Evolutionary conservation across 2,329 filamentous ascomycete species (phyloP).

Genomic region (Claviceps citrina): DNA sequence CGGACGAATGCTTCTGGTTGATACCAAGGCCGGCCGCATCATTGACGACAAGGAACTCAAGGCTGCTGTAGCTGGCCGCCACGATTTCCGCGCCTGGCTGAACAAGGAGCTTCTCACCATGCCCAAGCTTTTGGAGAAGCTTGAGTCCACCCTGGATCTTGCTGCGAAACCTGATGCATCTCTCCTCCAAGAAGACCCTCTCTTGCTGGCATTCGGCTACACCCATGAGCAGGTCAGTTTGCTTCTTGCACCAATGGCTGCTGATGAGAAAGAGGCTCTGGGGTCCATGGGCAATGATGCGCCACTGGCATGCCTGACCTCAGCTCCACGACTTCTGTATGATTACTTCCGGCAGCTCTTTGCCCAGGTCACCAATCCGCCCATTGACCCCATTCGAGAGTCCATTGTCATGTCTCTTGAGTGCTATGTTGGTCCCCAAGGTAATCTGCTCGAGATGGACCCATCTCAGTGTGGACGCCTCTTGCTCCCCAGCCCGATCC

Average conservation of each 20-base stretch:
- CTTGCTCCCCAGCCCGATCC: conserved; percentile 71
- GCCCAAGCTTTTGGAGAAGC: conserved; percentile 53
- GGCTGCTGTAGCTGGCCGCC: conserved; percentile 66
- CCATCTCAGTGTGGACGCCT: conserved; percentile 74
- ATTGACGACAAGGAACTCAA: conserved; percentile 92
- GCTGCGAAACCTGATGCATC: conserved; percentile 49
- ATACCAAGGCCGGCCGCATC: conserved; percentile 76
- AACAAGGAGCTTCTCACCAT: conserved; percentile 73
- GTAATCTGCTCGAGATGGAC: conserved; percentile 89
- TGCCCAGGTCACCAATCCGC: conserved; percentile 93
- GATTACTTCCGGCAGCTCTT: conserved; percentile 98
- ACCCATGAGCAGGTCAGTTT: conserved; percentile 90
- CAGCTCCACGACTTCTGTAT: conserved; percentile 74
- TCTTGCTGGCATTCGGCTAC: conserved; percentile 79
- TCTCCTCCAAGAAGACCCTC: conserved; percentile 67
- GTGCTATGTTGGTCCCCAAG: conserved; percentile 90
- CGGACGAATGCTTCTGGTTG: conserved; percentile 89
- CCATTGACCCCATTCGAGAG: conserved; percentile 92
- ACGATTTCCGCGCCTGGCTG: conserved; percentile 80
- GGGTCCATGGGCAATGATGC: conserved; percentile 98
- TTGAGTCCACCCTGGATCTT: conserved; percentile 44
- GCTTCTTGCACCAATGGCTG: conserved; percentile 86
- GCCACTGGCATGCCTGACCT: conserved; percentile 79
- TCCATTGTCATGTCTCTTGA: conserved; percentile 97
- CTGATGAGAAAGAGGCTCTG: conserved; percentile 90